A percentile compares a stretch with the other conserved stretches of the same genome.
Evolutionary conservation across 2,329 filamentous ascomycete genomes (phyloP).

Genomic region (Xylariales sp.): DNA sequence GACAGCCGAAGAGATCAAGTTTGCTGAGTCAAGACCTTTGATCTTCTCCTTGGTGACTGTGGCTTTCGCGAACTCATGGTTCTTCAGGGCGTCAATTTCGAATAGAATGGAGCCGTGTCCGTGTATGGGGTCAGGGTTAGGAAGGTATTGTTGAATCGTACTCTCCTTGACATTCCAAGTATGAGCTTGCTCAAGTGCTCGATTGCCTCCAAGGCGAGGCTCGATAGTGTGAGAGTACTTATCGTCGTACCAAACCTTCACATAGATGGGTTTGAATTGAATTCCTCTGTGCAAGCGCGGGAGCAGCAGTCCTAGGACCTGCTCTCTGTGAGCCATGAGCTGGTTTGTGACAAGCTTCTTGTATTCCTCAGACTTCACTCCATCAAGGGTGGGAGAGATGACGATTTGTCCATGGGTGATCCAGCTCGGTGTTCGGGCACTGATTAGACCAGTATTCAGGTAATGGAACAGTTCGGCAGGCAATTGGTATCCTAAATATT

Average conservation of each 20-base stretch:
- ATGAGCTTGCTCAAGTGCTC: constrained; percentile 41
- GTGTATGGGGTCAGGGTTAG: constrained; percentile 35
- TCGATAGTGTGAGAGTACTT: constrained; percentile 65
- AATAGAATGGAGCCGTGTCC: constrained; percentile 49
- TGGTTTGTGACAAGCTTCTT: constrained; percentile 70
- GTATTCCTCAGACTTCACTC: constrained; percentile 75
- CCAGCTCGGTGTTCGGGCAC: constrained; percentile 74
- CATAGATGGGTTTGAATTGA: constrained; percentile 69
- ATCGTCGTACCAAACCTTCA: constrained; percentile 80
- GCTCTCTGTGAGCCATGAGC: constrained; percentile 69
- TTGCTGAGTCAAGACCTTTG: constrained; percentile 58
- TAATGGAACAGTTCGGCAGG: constrained; percentile 90
- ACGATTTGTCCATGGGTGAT: constrained; percentile 75
- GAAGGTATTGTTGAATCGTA: constrained; percentile 44
- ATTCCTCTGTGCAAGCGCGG: constrained; percentile 80
- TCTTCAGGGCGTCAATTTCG: constrained; percentile 63
- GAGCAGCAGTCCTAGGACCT: constrained; percentile 72
- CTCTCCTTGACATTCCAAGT: constrained; percentile 71
- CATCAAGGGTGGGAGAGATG: constrained; percentile 80
- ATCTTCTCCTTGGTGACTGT: constrained; percentile 58
- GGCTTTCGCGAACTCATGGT: constrained; percentile 63
- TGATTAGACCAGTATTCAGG: constrained; percentile 75
- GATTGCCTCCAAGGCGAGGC: constrained; percentile 45
- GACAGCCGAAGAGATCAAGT: constrained; percentile 67
- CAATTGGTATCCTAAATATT: constrained; percentile 84